Percentiles rank a stretch among this genome's conserved stretches.
phyloP scores from a whole-genome alignment of 768 basidiomycete genomes.

The Xerocomellus dryophilus region DNA sequence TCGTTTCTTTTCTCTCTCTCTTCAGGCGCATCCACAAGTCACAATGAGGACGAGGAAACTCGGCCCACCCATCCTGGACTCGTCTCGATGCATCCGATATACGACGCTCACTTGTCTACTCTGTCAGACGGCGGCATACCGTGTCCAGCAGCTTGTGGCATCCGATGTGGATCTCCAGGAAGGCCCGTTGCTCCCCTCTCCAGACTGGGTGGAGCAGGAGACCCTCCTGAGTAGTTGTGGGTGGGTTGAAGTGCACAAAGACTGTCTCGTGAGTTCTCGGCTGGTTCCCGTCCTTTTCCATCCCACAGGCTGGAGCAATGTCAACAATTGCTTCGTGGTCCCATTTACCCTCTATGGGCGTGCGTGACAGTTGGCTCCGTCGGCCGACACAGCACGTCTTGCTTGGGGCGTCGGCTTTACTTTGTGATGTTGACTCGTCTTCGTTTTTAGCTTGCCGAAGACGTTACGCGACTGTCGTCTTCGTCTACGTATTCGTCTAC shows the following conservation, averaged over 20 bases:
- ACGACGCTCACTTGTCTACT: slow-evolving; percentile 67
- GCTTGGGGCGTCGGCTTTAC: not conserved
- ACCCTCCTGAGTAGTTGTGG: slow-evolving; percentile 63
- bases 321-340: slow-evolving; percentile 1
- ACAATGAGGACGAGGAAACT: slow-evolving; percentile 62
- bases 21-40: slow-evolving; percentile 65
- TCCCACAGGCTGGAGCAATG: not conserved
- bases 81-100: slow-evolving; percentile 53
- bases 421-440: slow-evolving; percentile 16
- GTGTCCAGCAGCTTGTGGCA: slow-evolving; percentile 59
- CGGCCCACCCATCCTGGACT: slow-evolving; percentile 40
- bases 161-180: slow-evolving; percentile 58
- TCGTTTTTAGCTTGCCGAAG: slow-evolving; percentile 27
- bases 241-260: slow-evolving; percentile 69
- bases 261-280: slow-evolving; percentile 58
- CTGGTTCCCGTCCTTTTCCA: not conserved
- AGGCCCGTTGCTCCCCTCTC: slow-evolving; percentile 63
- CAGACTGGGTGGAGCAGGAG: slow-evolving; percentile 76
- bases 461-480: slow-evolving; percentile 27
- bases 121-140: slow-evolving; percentile 65
- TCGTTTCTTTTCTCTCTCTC: slow-evolving; percentile 9
- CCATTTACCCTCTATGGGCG: not conserved
- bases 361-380: slow-evolving; percentile 5
- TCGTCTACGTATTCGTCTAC: slow-evolving; percentile 44
- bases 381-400: slow-evolving; percentile 7